Evolutionary conservation across 192 early-diverging fungal species (phyloP).

Genomic region (Coemansia sp.): DNA sequence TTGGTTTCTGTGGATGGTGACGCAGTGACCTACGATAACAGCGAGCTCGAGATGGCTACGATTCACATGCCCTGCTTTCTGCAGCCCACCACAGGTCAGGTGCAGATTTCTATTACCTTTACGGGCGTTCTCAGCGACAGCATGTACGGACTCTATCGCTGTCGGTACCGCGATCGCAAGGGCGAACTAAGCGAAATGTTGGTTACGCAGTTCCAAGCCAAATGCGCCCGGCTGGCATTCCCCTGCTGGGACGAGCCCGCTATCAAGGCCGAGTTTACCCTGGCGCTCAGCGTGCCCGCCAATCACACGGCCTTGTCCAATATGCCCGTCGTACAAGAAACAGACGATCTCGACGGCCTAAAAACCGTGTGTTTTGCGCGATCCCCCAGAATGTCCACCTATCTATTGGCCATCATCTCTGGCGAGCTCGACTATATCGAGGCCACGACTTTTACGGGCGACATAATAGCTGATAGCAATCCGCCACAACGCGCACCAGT

Average conservation of each 20-base stretch:
- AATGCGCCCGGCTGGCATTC: slow-evolving; percentile 68
- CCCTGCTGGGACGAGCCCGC: slow-evolving; percentile 83
- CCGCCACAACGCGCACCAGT: background rate
- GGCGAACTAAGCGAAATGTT: slow-evolving; percentile 60
- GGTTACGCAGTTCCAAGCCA: slow-evolving; percentile 79
- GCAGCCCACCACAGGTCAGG: slow-evolving; percentile 35
- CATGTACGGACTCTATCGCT: slow-evolving; percentile 85
- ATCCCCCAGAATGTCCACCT: slow-evolving; percentile 82
- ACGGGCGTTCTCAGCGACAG: slow-evolving; percentile 66
- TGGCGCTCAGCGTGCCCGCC: slow-evolving; percentile 61
- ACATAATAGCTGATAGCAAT: background rate
- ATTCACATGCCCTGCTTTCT: slow-evolving; percentile 17
- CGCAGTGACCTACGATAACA: slow-evolving; percentile 7
- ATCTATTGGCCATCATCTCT: slow-evolving; percentile 72
- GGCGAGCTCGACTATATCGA: slow-evolving; percentile 83
- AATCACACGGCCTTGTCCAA: slow-evolving; percentile 72
- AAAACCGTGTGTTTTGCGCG: slow-evolving; percentile 66
- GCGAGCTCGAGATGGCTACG: slow-evolving; percentile 51
- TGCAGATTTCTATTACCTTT: slow-evolving; percentile 58
- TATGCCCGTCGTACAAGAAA: slow-evolving; percentile 57
- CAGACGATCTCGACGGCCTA: background rate
- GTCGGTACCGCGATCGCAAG: slow-evolving; percentile 58
- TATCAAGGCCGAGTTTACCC: slow-evolving; percentile 75
- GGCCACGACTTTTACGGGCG: slow-evolving; percentile 17
- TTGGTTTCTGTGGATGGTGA: background rate